A percentile compares a stretch with the other conserved stretches of the same genome.
Evolutionary conservation across 2,329 filamentous ascomycete species (phyloP).

Genomic region (Myotisia sp.): DNA sequence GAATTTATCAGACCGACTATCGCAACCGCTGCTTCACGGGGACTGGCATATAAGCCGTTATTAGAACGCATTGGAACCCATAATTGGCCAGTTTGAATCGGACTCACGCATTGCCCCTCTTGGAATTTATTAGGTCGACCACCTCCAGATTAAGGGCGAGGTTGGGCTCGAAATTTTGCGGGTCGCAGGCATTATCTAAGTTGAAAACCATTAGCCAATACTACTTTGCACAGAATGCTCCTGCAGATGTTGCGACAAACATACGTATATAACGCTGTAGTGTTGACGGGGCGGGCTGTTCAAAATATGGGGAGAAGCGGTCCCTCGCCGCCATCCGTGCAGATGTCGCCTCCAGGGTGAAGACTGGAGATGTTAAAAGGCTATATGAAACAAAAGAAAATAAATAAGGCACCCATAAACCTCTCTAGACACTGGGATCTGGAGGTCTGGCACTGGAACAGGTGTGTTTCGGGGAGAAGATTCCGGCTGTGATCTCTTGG

Average conservation of each 20-base stretch:
- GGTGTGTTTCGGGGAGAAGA: too few species aligned
- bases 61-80: background rate
- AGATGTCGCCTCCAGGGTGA: slow-evolving; percentile 78
- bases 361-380: slow-evolving; percentile 10
- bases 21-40: slow-evolving; percentile 82
- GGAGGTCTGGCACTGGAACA: too few species aligned
- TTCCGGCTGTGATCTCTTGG: too few species aligned
- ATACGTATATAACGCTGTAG: slow-evolving; percentile 81
- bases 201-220: background rate
- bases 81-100: background rate
- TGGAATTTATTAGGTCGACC: slow-evolving; percentile 87
- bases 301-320: slow-evolving; percentile 72
- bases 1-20: slow-evolving; percentile 94
- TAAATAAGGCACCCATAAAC: too few species aligned
- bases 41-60: slow-evolving; percentile 32
- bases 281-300: slow-evolving; percentile 59
- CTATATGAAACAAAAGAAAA: background rate
- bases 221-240: background rate
- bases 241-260: slow-evolving; percentile 15
- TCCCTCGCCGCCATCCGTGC: slow-evolving; percentile 90
- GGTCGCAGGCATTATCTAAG: slow-evolving; percentile 80
- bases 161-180: slow-evolving; percentile 95
- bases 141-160: slow-evolving; percentile 94
- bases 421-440: too few species aligned
- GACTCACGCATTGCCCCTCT: slow-evolving; percentile 73